A percentile compares a stretch with the other conserved stretches of the same genome.
These are phyloP conservation scores for Agrocybe chaxingu DNA, from an alignment of 768 basidiomycete genomes.

Conservation along the genomic window DNA sequence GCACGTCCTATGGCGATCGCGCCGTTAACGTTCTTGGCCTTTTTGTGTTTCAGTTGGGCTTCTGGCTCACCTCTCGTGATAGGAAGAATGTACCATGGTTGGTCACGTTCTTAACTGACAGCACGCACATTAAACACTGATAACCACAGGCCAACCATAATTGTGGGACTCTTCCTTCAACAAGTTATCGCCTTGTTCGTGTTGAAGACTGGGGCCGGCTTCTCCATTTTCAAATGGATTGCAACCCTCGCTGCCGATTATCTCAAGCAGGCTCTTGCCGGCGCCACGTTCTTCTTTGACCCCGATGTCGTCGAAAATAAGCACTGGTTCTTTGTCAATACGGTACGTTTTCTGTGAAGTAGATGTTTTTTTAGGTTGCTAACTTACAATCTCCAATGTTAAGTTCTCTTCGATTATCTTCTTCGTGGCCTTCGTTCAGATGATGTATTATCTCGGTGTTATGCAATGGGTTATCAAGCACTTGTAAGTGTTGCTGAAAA, in stretches of 20 bases:
- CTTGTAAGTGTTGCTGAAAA: slow-evolving; percentile 48
- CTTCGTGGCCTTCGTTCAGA: slow-evolving; percentile 91
- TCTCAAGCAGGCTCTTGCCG: slow-evolving; percentile 61
- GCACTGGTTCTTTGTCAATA: slow-evolving; percentile 86
- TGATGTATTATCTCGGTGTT: slow-evolving; percentile 86
- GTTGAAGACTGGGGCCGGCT: slow-evolving; percentile 80
- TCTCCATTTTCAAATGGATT: slow-evolving; percentile 80
- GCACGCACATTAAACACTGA: neutral
- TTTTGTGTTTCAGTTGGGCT: slow-evolving; percentile 68
- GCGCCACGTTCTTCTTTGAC: slow-evolving; percentile 84
- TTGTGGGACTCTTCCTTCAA: slow-evolving; percentile 85
- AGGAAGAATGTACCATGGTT: slow-evolving; percentile 71
- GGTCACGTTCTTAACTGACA: slow-evolving; percentile 12
- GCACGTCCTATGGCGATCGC: slow-evolving; percentile 67
- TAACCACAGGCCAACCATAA: slow-evolving; percentile 68
- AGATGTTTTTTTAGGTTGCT: neutral
- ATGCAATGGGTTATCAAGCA: slow-evolving; percentile 93
- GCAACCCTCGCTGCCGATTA: slow-evolving; percentile 78
- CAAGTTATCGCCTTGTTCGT: slow-evolving; percentile 90
- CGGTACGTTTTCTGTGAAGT: slow-evolving; percentile 36
- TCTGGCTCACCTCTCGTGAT: slow-evolving; percentile 65
- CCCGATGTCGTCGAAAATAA: slow-evolving; percentile 50
- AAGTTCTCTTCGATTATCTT: slow-evolving; percentile 82
- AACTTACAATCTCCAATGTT: slow-evolving; percentile 3
- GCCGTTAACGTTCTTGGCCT: slow-evolving; percentile 76